Percentiles rank a stretch among this genome's conserved stretches.
Evolutionary conservation across 495 filamentous ascomycete genomes (phyloP).

Genomic region (Neurospora sp.): DNA sequence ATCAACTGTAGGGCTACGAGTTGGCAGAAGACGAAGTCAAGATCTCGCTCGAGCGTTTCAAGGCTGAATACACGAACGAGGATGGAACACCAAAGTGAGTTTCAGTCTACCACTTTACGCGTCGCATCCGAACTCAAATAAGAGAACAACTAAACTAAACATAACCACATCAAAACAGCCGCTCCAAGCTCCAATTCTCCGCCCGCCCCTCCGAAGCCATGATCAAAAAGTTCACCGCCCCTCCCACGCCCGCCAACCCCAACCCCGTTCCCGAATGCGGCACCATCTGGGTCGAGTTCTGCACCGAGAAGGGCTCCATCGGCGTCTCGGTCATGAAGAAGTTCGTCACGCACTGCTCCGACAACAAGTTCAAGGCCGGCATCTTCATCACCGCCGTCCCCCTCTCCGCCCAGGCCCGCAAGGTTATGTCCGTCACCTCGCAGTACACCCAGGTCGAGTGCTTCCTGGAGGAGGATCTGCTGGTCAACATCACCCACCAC

Average conservation of each 20-base stretch:
- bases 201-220: slow-evolving; percentile 72
- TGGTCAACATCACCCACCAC: slow-evolving; percentile 97
- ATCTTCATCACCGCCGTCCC: slow-evolving; percentile 77
- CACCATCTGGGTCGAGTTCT: slow-evolving; percentile 90
- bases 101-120: background rate
- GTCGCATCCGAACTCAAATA: slow-evolving; percentile 12
- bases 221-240: slow-evolving; percentile 69
- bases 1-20: slow-evolving; percentile 65
- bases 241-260: slow-evolving; percentile 51
- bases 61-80: slow-evolving; percentile 48
- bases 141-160: background rate
- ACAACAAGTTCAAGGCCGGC: slow-evolving; percentile 74
- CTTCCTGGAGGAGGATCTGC: slow-evolving; percentile 88
- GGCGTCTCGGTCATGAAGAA: slow-evolving; percentile 85
- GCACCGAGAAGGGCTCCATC: slow-evolving; percentile 53
- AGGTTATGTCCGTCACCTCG: slow-evolving; percentile 61
- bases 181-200: slow-evolving; percentile 73
- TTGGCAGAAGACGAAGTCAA: slow-evolving; percentile 79
- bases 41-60: slow-evolving; percentile 71
- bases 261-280: slow-evolving; percentile 65
- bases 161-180: slow-evolving; percentile 39
- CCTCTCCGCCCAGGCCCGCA: slow-evolving; percentile 75
- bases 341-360: slow-evolving; percentile 71
- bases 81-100: slow-evolving; percentile 65
- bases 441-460: slow-evolving; percentile 73